Evolutionary conservation across 1,139 yeast genomes (phyloP), one percentile per base, ranked within the genome.

Genomic region (Starmera stellimalicola): DNA sequence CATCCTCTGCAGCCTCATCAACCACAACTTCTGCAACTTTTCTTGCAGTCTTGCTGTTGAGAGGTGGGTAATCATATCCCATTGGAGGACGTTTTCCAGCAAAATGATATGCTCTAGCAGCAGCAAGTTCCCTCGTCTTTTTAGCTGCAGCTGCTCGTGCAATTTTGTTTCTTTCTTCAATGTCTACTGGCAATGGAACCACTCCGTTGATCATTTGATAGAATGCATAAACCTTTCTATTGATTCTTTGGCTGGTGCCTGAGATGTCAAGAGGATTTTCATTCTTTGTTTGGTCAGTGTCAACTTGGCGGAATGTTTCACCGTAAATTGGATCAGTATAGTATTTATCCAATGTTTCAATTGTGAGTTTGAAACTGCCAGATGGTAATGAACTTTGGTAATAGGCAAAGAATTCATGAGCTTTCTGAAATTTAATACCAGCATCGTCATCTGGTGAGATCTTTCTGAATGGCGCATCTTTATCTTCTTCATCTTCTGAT

Each of bases 131-230:
- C 18, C 22, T 41, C 17, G 20, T 31, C 29, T 32, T 41, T 43
- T 4, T 9, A 36, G 41, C 18, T 9, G 27, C 43, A 6, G 18
- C 32, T 7, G 18, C 37, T 26, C n/a, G 37, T n/a, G 22, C 45
- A 9, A 20, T 34, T 24, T 33, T 40, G 41, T 2, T 36, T 6
- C 16, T 36, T 7, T 26, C 47, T 5, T 30, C 47, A 16, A 43
- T 40, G n/a, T 18, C 41, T 3, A 26, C 42, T 3, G 22, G 31
- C 37, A 20, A 20, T 20, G 23, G 23, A 20, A 20, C n/a, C 23
- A 10, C n/a, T 10, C 23, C 23, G n/a, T 20, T 20, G 23, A 20
- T 20, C n/a, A 20, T 10, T 4, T 20, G n/a, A 20, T 20, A 20
- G 23, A 20, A 20, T 10, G 23, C 23, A 20, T 10, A 3, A 10